Evolutionary conservation across 1,284 basidiomycete species (phyloP).

Genomic region (Phylloporus sp.): DNA sequence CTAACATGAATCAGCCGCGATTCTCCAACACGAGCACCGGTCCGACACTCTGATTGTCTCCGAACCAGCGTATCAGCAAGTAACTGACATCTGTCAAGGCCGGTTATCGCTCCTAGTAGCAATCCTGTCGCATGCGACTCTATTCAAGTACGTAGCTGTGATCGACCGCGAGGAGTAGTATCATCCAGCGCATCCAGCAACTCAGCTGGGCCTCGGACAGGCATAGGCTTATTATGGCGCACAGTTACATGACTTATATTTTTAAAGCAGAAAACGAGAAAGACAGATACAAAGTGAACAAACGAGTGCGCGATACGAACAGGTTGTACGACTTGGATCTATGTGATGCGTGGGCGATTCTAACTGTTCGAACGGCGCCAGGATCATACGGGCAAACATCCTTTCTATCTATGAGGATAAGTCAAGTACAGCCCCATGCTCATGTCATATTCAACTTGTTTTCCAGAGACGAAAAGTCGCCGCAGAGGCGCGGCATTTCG

Average conservation of each 20-base stretch:
- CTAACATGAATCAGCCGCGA: no score
- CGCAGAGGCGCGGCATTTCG: slow-evolving; percentile 35
- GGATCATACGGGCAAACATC: slow-evolving; percentile 22
- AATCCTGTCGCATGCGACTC: no score
- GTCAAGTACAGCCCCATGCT: fast-evolving
- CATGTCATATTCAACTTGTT: slow-evolving; percentile 6
- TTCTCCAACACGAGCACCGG: no score
- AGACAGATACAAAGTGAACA: slow-evolving; percentile 23
- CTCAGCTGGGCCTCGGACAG: no score
- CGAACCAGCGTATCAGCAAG: no score
- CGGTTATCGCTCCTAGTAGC: no score
- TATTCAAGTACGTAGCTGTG: no score
- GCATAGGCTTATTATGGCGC: no score
- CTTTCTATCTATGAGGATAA: slow-evolving; percentile 12
- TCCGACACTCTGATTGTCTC: no score
- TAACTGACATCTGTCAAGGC: no score
- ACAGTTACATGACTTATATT: slow-evolving; percentile 29
- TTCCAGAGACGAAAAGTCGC: slow-evolving; percentile 15
- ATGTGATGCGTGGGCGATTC: slow-evolving; percentile 22
- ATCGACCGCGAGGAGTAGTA: no score
- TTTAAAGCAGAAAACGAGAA: slow-evolving; percentile 8
- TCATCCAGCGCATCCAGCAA: no score
- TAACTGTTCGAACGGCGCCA: background rate
- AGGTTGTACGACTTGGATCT: slow-evolving; percentile 36
- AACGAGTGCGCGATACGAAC: slow-evolving; percentile 35